Percentiles rank a stretch among this genome's conserved stretches.
phyloP scores from a whole-genome alignment of 2,329 filamentous ascomycete genomes.

The Exophiala phaeomuriformis region DNA sequence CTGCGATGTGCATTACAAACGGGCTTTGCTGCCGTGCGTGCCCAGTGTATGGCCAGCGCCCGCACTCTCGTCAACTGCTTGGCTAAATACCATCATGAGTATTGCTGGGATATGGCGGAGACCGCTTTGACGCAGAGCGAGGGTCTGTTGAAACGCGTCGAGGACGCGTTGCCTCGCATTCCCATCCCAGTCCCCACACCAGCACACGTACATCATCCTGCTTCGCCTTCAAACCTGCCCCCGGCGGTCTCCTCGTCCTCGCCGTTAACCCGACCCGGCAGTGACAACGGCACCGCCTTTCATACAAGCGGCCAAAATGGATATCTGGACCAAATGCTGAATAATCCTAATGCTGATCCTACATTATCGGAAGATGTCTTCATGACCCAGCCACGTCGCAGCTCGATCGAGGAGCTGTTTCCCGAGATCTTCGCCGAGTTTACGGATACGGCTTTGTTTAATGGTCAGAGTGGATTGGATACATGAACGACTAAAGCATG shows the following conservation, averaged over 20 bases:
- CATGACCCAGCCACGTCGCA: constrained; percentile 10
- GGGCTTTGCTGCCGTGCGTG: constrained; percentile 40
- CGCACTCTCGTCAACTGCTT: constrained; percentile 44
- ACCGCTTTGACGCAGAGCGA: constrained; percentile 48
- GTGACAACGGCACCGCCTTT: too few species aligned
- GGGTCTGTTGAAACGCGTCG: constrained; percentile 33
- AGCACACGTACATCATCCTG: background rate
- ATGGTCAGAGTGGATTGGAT: constrained; percentile 5
- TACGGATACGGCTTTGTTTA: constrained; percentile 21
- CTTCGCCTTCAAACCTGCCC: too few species aligned
- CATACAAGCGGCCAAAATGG: constrained; percentile 2
- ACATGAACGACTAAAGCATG: too few species aligned
- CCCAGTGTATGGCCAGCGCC: constrained; percentile 42
- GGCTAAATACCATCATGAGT: constrained; percentile 42
- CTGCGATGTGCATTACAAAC: constrained; percentile 29
- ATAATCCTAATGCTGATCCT: too few species aligned
- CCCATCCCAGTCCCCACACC: background rate
- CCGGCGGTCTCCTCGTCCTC: too few species aligned
- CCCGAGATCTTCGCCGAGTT: constrained; percentile 25
- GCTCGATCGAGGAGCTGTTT: constrained; percentile 22
- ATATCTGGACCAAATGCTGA: constrained; percentile 4
- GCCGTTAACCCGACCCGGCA: too few species aligned
- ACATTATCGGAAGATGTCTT: constrained; percentile 14
- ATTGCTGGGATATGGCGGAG: constrained; percentile 50
- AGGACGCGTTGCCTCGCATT: constrained; percentile 20